Conservation (phyloP, 805 yeast species). For the Lipomyces sp. region DNA sequence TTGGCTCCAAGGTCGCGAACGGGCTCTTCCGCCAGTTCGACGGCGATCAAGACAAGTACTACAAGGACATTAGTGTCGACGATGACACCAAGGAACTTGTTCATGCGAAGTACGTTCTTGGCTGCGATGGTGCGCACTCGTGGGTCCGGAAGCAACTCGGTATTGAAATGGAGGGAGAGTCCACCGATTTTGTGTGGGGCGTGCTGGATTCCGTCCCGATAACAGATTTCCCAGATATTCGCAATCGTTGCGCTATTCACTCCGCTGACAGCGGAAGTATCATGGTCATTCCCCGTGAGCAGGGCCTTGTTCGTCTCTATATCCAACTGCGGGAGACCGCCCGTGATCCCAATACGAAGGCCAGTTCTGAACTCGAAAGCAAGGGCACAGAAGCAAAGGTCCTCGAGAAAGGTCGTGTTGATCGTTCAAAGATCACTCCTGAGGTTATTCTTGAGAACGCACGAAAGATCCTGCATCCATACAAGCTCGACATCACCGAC, state of each 20-base stretch:
- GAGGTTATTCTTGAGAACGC: conserved; percentile 36
- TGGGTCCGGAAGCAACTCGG: conserved; percentile 39
- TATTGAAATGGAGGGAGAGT: conserved; percentile 39
- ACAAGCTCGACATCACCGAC: conserved; percentile 33
- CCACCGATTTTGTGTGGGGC: conserved; percentile 41
- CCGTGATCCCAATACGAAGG: conserved; percentile 11
- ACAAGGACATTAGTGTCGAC: conserved; percentile 29
- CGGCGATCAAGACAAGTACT: conserved; percentile 11
- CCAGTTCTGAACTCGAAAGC: conserved; percentile 19
- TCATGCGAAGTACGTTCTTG: conserved; percentile 38
- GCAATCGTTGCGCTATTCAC: conserved; percentile 39
- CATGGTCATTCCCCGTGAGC: conserved; percentile 41
- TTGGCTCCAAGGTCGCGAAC: conserved; percentile 31
- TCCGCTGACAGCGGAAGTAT: conserved; percentile 38
- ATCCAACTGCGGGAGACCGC: conserved; percentile 33
- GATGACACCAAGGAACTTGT: conserved; percentile 27
- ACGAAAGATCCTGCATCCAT: conserved; percentile 32
- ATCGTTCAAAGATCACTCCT: conserved; percentile 39
- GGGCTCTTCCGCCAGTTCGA: conserved; percentile 37
- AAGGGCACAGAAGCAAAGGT: conserved; percentile 18
- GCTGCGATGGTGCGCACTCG: conserved; percentile 40
- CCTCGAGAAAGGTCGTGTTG: conserved; percentile 30
- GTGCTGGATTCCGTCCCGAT: conserved; percentile 40
- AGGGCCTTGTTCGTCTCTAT: conserved; percentile 38
- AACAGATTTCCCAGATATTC: conserved; percentile 41